phyloP scores from a whole-genome alignment of 208 protist species.

The Leishmania amazonensis region DNA sequence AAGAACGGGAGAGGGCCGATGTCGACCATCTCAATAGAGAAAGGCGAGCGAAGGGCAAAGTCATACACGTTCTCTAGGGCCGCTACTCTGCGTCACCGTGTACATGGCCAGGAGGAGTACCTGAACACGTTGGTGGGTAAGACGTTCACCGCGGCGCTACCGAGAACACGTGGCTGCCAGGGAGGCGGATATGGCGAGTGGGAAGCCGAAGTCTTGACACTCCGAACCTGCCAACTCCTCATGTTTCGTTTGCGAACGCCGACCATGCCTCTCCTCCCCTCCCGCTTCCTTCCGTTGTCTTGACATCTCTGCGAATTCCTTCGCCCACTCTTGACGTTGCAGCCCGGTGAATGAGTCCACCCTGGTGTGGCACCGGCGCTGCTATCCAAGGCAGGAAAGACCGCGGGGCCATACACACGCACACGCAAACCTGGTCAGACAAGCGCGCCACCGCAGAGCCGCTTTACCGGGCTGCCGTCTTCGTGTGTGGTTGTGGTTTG shows the following conservation, averaged over 20 bases:
- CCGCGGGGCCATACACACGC: not conserved
- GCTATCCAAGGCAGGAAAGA: not conserved
- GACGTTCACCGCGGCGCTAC: not conserved
- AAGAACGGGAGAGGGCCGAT: not conserved
- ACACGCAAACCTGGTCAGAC: not conserved
- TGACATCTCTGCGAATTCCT: not conserved
- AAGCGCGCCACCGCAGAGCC: not conserved
- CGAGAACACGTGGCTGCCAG: not conserved
- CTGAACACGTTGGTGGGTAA: not conserved
- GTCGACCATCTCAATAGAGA: slow-evolving; percentile 6
- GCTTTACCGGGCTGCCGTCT: not conserved
- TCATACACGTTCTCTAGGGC: not conserved
- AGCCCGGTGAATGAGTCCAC: not conserved
- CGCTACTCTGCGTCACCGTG: not conserved
- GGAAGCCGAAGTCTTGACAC: not conserved
- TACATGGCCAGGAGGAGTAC: not conserved
- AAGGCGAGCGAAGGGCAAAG: slow-evolving; percentile 12
- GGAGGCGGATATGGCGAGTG: not conserved
- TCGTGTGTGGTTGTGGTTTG: not conserved
- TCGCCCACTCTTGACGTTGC: not conserved
- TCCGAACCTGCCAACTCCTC: not conserved
- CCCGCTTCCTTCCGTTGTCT: not conserved
- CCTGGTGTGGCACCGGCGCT: not conserved
- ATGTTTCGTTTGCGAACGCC: too few relatives aligned
- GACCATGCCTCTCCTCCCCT: not conserved